A percentile compares a stretch with the other conserved stretches of the same genome.
Conservation (phyloP, 139 green algal species). For the Micromonas commoda region DNA sequence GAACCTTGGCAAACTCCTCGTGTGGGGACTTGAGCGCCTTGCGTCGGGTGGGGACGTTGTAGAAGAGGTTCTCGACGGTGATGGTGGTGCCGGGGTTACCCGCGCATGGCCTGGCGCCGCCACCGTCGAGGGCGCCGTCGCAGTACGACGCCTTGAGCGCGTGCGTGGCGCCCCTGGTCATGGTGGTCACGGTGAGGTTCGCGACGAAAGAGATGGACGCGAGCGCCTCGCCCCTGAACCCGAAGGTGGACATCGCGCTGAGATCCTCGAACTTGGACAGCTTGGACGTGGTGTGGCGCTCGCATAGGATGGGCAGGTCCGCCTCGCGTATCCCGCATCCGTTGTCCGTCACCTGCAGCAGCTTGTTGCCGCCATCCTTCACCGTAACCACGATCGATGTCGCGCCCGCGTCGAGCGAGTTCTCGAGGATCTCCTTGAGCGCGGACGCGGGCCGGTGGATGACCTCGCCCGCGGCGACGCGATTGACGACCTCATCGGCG, state of each 20-base stretch:
- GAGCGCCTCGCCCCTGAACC: slow-evolving; percentile 90
- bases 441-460: slow-evolving; percentile 70
- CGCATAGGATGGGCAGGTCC: slow-evolving; percentile 78
- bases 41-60: slow-evolving; percentile 72
- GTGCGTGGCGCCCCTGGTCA: slow-evolving; percentile 45
- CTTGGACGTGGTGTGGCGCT: slow-evolving; percentile 93
- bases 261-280: slow-evolving; percentile 82
- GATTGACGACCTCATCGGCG: slow-evolving; percentile 75
- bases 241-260: slow-evolving; percentile 72
- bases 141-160: slow-evolving; percentile 36
- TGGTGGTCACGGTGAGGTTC: slow-evolving; percentile 88
- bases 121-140: slow-evolving; percentile 50
- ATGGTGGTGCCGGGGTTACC: slow-evolving; percentile 80
- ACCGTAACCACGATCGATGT: slow-evolving; percentile 66
- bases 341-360: slow-evolving; percentile 91
- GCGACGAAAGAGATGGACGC: slow-evolving; percentile 82
- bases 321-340: slow-evolving; percentile 69
- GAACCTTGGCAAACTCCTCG: slow-evolving; percentile 79
- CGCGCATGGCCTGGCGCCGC: slow-evolving; percentile 63
- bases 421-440: slow-evolving; percentile 98
- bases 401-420: slow-evolving; percentile 82
- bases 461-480: slow-evolving; percentile 89
- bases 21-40: slow-evolving; percentile 54
- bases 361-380: slow-evolving; percentile 86
- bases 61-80: slow-evolving; percentile 91